Base-by-base conservation (phyloP, 306 rosid genomes). In the Glycine latifolia region DNA sequence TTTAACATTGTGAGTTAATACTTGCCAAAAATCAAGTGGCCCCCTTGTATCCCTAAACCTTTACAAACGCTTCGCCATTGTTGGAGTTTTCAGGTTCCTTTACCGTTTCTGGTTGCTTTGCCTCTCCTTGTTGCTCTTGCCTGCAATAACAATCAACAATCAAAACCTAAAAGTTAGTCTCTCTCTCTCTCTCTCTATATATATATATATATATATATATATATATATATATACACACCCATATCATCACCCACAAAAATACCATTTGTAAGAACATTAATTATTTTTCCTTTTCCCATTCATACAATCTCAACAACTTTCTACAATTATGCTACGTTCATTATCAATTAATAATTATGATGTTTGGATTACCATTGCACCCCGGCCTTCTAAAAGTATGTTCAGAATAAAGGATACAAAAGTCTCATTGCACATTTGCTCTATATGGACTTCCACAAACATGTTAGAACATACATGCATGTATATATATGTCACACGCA, bases 51-150 rank as follows among this genome's bases (percentile, higher is more conserved):
- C 50, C 44, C 71, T 81, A 71, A 50, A 88, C 94, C 90, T 95
- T 94, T 68, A 89, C 87, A 80, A 82, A 92, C 47, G 92, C 92
- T 81, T 94, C 92, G 48, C 90, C 98, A 81, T 77, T 87, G 83
- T 83, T 83, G 70, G 91, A 13, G 75, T 86, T 90, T 43, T 92
- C 90, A 83, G 88, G 66, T 85, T 91, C 91, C 87, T 96, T 96
- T 75, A 83, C 93, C 56, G 76, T 75, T 59, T 85, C 91, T 83
- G 83, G 86, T 68, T 79, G 75, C 81, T 95, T 97, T 83, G 93
- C 97, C 33, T 91, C 96, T 4, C 86, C 99, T 80, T 90, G 79
- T 79, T 93, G 87, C 74, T 93, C 98, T 87, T 91, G 91, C 92
- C 99, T 95, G 87, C n/a, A 88, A 59, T 49, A 5, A 44, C 16